Percentiles rank a stretch among this genome's conserved stretches.
Conservation (phyloP, 139 green algal genomes). For the Chlamydomonas schloesseri region DNA sequence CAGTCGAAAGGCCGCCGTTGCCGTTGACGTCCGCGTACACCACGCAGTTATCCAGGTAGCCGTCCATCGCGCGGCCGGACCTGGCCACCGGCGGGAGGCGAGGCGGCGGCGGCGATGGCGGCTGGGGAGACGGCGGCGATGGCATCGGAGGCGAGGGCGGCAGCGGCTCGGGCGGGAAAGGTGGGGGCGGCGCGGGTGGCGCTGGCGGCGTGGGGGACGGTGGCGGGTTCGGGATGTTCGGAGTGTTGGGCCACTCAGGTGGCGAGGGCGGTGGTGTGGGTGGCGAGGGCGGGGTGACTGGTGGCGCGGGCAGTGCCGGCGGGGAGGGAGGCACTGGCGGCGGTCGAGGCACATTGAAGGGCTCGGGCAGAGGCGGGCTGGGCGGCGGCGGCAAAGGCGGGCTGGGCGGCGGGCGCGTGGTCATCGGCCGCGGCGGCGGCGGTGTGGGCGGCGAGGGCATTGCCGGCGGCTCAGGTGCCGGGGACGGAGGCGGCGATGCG, state of each 20-base stretch:
- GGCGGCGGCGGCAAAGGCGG: not conserved
- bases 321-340: not conserved
- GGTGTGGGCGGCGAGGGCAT: not conserved
- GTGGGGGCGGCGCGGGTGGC: not conserved
- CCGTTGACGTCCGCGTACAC: conserved; percentile 31
- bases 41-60: conserved; percentile 37
- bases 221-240: not conserved
- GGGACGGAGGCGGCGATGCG: not conserved
- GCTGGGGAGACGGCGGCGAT: not conserved
- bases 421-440: not conserved
- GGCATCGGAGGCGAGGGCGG: not conserved
- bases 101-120: not conserved
- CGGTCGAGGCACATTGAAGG: not conserved
- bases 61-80: conserved; percentile 1
- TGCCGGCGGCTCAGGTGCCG: not conserved
- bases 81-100: not conserved
- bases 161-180: not conserved
- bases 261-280: not conserved
- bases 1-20: not conserved
- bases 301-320: not conserved
- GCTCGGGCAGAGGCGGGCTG: not conserved
- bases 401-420: not conserved
- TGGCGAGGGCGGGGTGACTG: not conserved
- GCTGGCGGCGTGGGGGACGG: not conserved
- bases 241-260: not conserved